Evolutionary conservation across 371 early-diverging fungal genomes (phyloP).

Genomic region (Mortierella sp.): DNA sequence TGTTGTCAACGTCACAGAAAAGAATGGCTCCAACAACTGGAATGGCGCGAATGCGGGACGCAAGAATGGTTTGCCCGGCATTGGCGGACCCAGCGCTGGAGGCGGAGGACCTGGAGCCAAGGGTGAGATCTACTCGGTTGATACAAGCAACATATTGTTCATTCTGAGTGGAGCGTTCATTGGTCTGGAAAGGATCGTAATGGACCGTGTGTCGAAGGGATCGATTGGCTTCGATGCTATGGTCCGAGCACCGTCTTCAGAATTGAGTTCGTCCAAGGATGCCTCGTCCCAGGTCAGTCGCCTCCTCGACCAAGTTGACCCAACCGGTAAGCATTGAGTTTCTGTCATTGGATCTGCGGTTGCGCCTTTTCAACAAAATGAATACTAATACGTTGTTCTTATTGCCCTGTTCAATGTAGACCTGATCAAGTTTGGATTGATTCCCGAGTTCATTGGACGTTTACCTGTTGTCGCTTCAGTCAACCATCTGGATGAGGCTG

Average conservation of each 20-base stretch:
- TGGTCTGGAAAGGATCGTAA: conserved; percentile 87
- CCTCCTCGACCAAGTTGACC: conserved; percentile 77
- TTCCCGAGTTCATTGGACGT: conserved; percentile 94
- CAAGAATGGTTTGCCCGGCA: conserved; percentile 59
- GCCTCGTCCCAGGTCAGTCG: conserved; percentile 39
- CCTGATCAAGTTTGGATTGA: conserved; percentile 89
- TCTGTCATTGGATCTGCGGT: background rate
- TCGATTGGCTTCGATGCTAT: conserved; percentile 85
- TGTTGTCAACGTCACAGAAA: conserved; percentile 87
- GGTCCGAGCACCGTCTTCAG: conserved; percentile 55
- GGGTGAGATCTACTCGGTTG: conserved; percentile 86
- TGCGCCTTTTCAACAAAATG: background rate
- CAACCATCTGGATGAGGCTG: conserved; percentile 74
- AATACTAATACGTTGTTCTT: background rate
- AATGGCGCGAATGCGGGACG: conserved; percentile 58
- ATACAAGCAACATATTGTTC: conserved; percentile 93
- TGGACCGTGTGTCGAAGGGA: conserved; percentile 83
- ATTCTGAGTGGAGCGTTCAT: conserved; percentile 93
- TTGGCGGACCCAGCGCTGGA: conserved; percentile 64
- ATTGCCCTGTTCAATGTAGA: conserved; percentile 60
- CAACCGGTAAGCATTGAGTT: conserved; percentile 63
- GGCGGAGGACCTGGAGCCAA: conserved; percentile 66
- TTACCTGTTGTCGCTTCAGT: conserved; percentile 91
- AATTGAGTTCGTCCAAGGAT: conserved; percentile 34
- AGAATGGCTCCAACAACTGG: conserved; percentile 68